Conservation (phyloP, 768 basidiomycete genomes). For the Rubroboletus pulcherrimus region DNA sequence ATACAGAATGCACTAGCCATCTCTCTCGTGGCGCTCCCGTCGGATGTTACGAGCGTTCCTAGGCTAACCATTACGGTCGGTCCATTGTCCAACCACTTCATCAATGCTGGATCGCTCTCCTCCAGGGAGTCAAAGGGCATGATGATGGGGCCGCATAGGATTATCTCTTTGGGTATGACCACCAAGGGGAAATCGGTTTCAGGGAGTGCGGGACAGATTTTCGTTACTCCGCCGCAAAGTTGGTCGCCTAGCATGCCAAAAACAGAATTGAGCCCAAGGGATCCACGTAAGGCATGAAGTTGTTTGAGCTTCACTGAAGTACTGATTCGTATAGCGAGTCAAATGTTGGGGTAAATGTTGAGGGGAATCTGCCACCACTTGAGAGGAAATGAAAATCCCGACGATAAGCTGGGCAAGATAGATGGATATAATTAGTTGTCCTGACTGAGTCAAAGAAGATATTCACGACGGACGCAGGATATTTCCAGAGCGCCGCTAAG, state of each 20-base stretch:
- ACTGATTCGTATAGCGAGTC: background rate
- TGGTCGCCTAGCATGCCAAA: background rate
- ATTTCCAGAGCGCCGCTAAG: conserved; percentile 6
- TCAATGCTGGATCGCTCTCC: conserved; percentile 1
- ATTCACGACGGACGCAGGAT: background rate
- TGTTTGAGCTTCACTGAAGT: no score
- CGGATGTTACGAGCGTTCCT: background rate
- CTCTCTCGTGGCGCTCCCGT: background rate
- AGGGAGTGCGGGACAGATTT: conserved; percentile 1
- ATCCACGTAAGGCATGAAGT: background rate
- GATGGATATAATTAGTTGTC: background rate
- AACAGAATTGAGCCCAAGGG: background rate
- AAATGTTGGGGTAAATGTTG: conserved; percentile 7
- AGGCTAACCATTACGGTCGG: conserved; percentile 13
- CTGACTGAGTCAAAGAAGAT: background rate
- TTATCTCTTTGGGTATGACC: conserved; percentile 7
- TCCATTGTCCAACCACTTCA: conserved; percentile 8
- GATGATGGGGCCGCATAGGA: conserved; percentile 7
- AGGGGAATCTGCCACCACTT: conserved; percentile 15
- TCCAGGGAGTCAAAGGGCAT: conserved; percentile 5
- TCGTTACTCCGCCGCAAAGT: background rate
- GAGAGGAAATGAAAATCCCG: conserved; percentile 10
- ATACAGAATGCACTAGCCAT: conserved; percentile 6
- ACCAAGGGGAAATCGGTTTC: background rate
- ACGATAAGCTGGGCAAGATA: background rate